Conservation (phyloP, 768 basidiomycete genomes). For the Melanogaster broomeanus region DNA sequence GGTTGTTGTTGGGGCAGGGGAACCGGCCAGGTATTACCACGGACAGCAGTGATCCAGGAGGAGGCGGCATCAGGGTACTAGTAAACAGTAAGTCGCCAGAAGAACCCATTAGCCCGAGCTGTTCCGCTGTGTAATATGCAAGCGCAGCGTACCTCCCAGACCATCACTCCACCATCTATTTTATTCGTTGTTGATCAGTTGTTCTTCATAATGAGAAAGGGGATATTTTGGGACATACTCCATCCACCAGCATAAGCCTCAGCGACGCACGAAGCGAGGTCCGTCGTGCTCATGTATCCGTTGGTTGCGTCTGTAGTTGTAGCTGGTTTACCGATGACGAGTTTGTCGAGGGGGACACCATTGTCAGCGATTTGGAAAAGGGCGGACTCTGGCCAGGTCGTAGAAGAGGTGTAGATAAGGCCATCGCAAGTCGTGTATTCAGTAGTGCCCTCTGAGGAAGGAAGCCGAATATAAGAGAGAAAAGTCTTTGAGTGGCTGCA, state of each 20-base stretch:
- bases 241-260: slow-evolving; percentile 66
- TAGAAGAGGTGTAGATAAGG: slow-evolving; percentile 60
- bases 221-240: slow-evolving; percentile 46
- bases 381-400: slow-evolving; percentile 61
- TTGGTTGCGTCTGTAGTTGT: slow-evolving; percentile 43
- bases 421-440: slow-evolving; percentile 67
- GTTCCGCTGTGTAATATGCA: not conserved
- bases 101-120: too few relatives aligned
- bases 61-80: slow-evolving; percentile 41
- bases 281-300: slow-evolving; percentile 59
- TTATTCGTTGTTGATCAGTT: not conserved
- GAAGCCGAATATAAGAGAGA: not conserved
- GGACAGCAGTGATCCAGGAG: slow-evolving; percentile 41
- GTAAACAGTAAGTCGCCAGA: not conserved
- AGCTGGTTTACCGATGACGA: slow-evolving; percentile 59
- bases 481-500: not conserved
- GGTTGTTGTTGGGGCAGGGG: slow-evolving; percentile 7
- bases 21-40: slow-evolving; percentile 36
- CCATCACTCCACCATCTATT: slow-evolving; percentile 40
- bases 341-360: slow-evolving; percentile 48
- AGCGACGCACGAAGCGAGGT: slow-evolving; percentile 58
- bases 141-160: slow-evolving; percentile 37
- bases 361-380: slow-evolving; percentile 53
- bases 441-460: slow-evolving; percentile 49
- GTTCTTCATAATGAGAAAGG: not conserved